Conservation (phyloP, 139 green algal species). For the Nannochloris sp. region DNA sequence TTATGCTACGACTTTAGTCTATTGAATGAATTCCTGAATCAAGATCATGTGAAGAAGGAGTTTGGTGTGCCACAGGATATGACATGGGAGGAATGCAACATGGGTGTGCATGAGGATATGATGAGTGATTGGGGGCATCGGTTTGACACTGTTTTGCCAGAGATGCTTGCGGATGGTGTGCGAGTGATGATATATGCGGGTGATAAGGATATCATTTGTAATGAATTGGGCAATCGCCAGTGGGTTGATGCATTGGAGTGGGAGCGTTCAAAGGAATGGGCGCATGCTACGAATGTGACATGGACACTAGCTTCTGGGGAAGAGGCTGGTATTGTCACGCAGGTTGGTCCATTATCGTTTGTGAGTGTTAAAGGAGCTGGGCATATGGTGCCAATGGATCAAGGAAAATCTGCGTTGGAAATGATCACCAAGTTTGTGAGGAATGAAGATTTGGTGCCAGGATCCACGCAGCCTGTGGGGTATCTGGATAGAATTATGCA, state of each 20-base stretch:
- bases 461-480: too few relatives aligned
- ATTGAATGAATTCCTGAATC: conserved; percentile 55
- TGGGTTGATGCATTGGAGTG: conserved; percentile 59
- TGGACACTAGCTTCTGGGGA: conserved; percentile 42
- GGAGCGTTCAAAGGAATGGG: conserved; percentile 12
- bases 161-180: conserved; percentile 64
- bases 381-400: conserved; percentile 76
- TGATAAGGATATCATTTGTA: conserved; percentile 73
- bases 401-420: conserved; percentile 44
- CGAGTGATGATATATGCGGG: conserved; percentile 73
- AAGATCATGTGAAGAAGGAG: conserved; percentile 30
- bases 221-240: conserved; percentile 47
- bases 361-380: conserved; percentile 39
- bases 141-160: conserved; percentile 46
- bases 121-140: conserved; percentile 33
- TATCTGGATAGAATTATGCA: too few relatives aligned
- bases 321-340: conserved; percentile 42
- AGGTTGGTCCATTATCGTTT: conserved; percentile 56
- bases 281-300: background rate
- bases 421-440: conserved; percentile 66
- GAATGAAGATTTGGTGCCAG: conserved; percentile 12
- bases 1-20: conserved; percentile 78
- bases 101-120: conserved; percentile 53
- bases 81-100: conserved; percentile 58
- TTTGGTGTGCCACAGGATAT: conserved; percentile 52